A percentile compares a stretch with the other conserved stretches of the same genome.
phyloP scores from a whole-genome alignment of 2,329 filamentous ascomycete genomes.

The Iodosphaeria phyllophila region DNA sequence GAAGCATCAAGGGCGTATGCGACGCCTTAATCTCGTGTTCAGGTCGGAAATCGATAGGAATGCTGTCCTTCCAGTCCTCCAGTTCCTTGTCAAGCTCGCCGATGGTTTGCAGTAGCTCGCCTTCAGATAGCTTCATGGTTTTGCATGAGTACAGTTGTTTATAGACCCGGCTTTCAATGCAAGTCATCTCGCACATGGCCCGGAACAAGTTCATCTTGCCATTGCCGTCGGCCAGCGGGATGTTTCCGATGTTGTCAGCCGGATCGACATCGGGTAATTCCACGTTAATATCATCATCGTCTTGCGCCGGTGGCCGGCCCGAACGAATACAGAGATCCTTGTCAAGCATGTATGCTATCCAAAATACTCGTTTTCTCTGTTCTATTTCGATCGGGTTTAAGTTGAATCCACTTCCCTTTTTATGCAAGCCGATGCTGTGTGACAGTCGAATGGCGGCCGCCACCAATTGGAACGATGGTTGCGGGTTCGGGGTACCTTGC shows the following conservation, averaged over 20 bases:
- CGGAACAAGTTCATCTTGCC: constrained; percentile 91
- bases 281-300: constrained; percentile 73
- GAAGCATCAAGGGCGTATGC: constrained; percentile 82
- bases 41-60: constrained; percentile 89
- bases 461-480: constrained; percentile 80
- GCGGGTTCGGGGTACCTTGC: constrained; percentile 90
- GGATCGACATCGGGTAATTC: constrained; percentile 85
- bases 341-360: constrained; percentile 47
- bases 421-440: constrained; percentile 90
- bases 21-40: constrained; percentile 90
- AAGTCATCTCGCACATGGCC: constrained; percentile 76
- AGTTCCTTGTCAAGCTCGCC: constrained; percentile 80
- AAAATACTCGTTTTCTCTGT: constrained; percentile 53
- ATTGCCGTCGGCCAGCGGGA: constrained; percentile 73
- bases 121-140: constrained; percentile 78
- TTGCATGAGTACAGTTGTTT: constrained; percentile 83
- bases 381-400: constrained; percentile 88
- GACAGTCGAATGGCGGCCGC: constrained; percentile 78
- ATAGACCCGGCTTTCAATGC: constrained; percentile 89
- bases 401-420: constrained; percentile 80
- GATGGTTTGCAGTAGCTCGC: constrained; percentile 86
- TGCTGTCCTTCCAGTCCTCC: constrained; percentile 91
- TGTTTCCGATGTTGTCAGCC: constrained; percentile 82
- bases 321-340: constrained; percentile 43
- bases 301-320: constrained; percentile 39